Evolutionary conservation across 768 basidiomycete species (phyloP).

Genomic region (Kwoniella sp.): DNA sequence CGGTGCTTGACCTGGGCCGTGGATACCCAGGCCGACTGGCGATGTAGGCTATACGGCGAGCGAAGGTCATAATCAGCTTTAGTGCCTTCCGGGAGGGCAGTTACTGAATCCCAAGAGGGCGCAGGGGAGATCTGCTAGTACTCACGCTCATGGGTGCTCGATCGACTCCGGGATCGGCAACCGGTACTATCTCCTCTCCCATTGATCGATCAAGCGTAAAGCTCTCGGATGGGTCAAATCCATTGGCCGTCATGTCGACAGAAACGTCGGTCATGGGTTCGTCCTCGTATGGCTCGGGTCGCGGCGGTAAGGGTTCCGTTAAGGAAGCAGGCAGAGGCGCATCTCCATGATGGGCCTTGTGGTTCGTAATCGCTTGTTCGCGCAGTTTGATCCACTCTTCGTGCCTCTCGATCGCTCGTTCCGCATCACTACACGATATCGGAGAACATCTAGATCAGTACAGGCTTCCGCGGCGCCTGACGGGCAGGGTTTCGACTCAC

Average conservation of each 20-base stretch:
- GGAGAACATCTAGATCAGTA: too few relatives aligned
- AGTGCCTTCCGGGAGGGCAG: neutral
- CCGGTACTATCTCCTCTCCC: slow-evolving; percentile 81
- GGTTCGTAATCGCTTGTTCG: slow-evolving; percentile 69
- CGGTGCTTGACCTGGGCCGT: slow-evolving; percentile 61
- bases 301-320: slow-evolving; percentile 72
- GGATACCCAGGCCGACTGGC: slow-evolving; percentile 62
- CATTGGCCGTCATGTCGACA: slow-evolving; percentile 68
- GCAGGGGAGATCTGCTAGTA: too few relatives aligned
- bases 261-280: slow-evolving; percentile 83
- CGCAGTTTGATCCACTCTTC: slow-evolving; percentile 87
- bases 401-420: slow-evolving; percentile 79
- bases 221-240: slow-evolving; percentile 51
- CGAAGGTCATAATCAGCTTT: slow-evolving; percentile 11
- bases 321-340: slow-evolving; percentile 68
- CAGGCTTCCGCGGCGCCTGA: slow-evolving; percentile 10
- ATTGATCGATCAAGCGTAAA: slow-evolving; percentile 59
- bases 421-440: slow-evolving; percentile 70
- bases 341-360: slow-evolving; percentile 38
- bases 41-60: slow-evolving; percentile 28
- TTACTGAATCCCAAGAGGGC: slow-evolving; percentile 25
- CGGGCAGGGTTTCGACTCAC: slow-evolving; percentile 61
- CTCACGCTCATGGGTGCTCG: slow-evolving; percentile 22
- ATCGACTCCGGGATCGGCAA: slow-evolving; percentile 76
- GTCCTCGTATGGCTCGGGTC: slow-evolving; percentile 76